A percentile compares a stretch with the other conserved stretches of the same genome.
These are phyloP conservation scores for Apiotrichum montevideense DNA, from an alignment of 1,284 basidiomycete species.

Conservation along the genomic window DNA sequence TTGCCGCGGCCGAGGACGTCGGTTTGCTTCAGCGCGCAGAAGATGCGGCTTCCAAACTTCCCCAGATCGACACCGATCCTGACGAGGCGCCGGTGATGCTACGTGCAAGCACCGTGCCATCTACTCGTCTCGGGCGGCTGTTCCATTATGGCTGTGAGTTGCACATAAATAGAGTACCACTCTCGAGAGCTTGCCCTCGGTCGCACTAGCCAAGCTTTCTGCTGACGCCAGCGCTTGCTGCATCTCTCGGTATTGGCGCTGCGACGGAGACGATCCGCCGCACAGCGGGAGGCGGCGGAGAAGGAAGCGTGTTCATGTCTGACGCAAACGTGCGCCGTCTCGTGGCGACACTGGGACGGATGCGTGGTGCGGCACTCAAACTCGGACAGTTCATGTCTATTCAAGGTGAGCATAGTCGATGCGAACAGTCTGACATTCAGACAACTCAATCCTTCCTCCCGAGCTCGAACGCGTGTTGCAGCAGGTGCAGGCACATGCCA, in stretches of 20 bases:
- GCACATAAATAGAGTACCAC: constrained; percentile 40
- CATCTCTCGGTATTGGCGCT: constrained; percentile 48
- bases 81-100: constrained; percentile 33
- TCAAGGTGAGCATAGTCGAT: constrained; percentile 59
- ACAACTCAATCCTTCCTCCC: constrained; percentile 79
- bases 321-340: constrained; percentile 84
- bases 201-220: background rate
- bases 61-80: constrained; percentile 6
- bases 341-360: constrained; percentile 84
- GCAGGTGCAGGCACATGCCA: constrained; percentile 87
- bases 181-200: constrained; percentile 52
- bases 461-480: constrained; percentile 85
- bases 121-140: constrained; percentile 74
- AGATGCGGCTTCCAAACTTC: constrained; percentile 2
- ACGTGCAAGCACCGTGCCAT: constrained; percentile 58
- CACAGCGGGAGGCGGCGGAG: constrained; percentile 31
- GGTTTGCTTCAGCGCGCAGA: too few relatives aligned
- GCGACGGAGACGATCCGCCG: constrained; percentile 49
- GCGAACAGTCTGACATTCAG: constrained; percentile 34
- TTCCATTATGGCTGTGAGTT: constrained; percentile 86
- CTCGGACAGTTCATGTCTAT: constrained; percentile 97
- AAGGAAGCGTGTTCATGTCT: constrained; percentile 64
- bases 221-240: constrained; percentile 51
- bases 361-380: constrained; percentile 95
- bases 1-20: background rate